Evolutionary conservation across 208 protist genomes (phyloP).

Genomic region (Trypanosoma conorhini): DNA sequence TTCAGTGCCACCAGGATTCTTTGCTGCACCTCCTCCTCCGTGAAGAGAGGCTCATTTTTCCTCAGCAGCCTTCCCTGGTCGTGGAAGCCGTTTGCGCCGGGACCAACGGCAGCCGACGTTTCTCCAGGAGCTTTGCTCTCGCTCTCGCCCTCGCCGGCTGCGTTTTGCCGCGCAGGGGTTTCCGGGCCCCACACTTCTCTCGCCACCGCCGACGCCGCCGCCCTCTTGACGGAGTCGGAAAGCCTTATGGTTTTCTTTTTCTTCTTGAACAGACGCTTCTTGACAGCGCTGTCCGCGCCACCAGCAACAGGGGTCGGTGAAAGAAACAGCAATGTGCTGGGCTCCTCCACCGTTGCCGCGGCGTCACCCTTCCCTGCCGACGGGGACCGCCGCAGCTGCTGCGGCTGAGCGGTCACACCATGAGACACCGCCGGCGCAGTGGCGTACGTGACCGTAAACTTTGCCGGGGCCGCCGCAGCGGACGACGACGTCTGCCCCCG

Average conservation of each 20-base stretch:
- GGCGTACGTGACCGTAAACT: conserved; percentile 59
- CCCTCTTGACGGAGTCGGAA: conserved; percentile 17
- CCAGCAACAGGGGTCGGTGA: conserved; percentile 30
- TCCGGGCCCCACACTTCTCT: background rate
- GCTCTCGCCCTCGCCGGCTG: background rate
- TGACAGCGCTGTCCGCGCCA: conserved; percentile 16
- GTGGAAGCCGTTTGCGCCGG: background rate
- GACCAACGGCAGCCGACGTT: background rate
- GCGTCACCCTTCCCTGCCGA: background rate
- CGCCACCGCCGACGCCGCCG: background rate
- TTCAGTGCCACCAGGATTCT: conserved; percentile 38
- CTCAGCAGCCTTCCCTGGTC: background rate
- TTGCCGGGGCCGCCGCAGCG: conserved; percentile 1
- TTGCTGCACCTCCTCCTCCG: conserved; percentile 38
- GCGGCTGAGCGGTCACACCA: background rate
- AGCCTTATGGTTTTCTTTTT: conserved; percentile 22
- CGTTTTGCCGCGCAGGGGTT: background rate
- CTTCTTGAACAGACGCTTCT: conserved; percentile 29
- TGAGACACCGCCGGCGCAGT: conserved; percentile 9
- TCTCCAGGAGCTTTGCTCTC: background rate
- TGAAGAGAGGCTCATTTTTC: conserved; percentile 33
- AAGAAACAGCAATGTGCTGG: conserved; percentile 67
- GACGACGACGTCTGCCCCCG: background rate
- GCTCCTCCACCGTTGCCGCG: conserved; percentile 31
- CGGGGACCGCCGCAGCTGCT: background rate